phyloP scores from a whole-genome alignment of 2,329 filamentous ascomycete species.

The Colletotrichum caudatum region DNA sequence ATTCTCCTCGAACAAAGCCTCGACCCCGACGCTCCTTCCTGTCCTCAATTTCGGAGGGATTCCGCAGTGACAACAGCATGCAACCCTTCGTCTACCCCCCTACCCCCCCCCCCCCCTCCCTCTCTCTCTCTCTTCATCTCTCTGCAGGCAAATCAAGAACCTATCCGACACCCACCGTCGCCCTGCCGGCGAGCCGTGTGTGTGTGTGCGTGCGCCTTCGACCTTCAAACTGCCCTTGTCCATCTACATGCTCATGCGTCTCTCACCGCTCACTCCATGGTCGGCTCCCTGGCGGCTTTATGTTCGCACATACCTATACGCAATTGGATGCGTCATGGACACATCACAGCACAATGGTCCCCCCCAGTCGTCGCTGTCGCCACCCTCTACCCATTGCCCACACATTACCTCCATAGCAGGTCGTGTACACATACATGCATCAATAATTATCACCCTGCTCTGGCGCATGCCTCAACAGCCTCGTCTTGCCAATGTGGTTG shows the following conservation, averaged over 20 bases:
- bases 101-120: not conserved
- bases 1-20: not conserved
- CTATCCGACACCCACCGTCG: constrained; percentile 22
- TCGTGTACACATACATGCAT: not conserved
- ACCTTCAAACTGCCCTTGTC: constrained; percentile 14
- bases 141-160: constrained; percentile 12
- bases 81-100: not conserved
- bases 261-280: constrained; percentile 29
- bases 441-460: not conserved
- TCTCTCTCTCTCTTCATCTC: not conserved
- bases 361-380: not conserved
- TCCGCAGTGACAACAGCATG: constrained; percentile 18
- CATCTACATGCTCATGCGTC: constrained; percentile 1
- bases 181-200: constrained; percentile 11
- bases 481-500: constrained; percentile 19
- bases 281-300: constrained; percentile 14
- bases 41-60: constrained; percentile 21
- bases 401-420: not conserved
- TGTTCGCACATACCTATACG: not conserved
- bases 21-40: not conserved
- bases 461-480: constrained; percentile 7
- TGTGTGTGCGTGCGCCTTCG: not conserved
- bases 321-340: constrained; percentile 16
- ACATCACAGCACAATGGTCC: not conserved
- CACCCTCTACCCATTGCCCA: not conserved